Evolutionary conservation across 345 rosid genomes (phyloP), one percentile per base, ranked within the genome.

Genomic region (Boechera divaricarpa): DNA sequence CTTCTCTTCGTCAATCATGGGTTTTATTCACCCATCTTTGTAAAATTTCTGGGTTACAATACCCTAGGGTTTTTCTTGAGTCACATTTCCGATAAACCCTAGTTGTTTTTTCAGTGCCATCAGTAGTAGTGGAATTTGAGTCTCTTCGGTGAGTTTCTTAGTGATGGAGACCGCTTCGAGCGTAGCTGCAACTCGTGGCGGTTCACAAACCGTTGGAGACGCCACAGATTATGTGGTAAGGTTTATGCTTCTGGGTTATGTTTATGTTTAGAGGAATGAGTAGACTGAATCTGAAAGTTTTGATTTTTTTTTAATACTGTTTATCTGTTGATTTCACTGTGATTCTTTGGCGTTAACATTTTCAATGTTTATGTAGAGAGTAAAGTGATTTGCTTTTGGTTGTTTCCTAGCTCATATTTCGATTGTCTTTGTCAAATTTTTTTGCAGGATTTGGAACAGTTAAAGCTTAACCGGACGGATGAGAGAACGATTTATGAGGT

Each of bases 401-500:
- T 41, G 48, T 16, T 41, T 12, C 28, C 5, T 6, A 7, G 49
- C 48, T 47, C 41, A 26, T 69, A 18, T 16, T 28, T 24, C 35
- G 45, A 55, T 12, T 29, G 16, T 7, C 5, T 75, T 53, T 24
- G 31, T 65, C 63, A 38, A 11, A 45, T 62, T 36, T 69, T 70
- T 24, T 7, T 41, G 24, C 74, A 89, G 97, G 89, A 86, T 18
- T 39, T 87, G 81, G 92, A 87, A 47, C 81, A 83, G 64, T 61
- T 86, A 38, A 88, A 88, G 76, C 64, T 89, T 44, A 87, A 84
- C 9, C 90, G 84, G 21, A 78, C 86, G 1, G 92, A 85, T 81
- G 93, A 93, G 86, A 86, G 89, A 80, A 93, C 88, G 15, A 86
- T 87, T 70, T 87, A 85, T 54, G 97, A 88, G 92, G 97, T 93